Conservation (phyloP, 768 basidiomycete species). For the Mycena indigotica region DNA sequence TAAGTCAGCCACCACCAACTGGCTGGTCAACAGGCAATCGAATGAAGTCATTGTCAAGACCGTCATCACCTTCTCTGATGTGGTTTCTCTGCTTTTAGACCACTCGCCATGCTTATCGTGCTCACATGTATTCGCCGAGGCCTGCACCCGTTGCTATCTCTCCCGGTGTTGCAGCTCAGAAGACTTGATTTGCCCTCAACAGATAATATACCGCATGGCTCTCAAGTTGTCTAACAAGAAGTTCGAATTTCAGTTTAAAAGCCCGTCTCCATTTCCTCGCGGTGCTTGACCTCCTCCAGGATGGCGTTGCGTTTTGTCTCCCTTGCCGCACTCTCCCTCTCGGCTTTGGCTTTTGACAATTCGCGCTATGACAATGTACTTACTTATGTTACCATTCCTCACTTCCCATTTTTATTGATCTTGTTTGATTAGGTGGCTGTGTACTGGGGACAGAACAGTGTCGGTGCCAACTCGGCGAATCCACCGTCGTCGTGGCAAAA, state of each 20-base stretch:
- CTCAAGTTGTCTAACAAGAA: no score
- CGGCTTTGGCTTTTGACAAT: constrained; percentile 51
- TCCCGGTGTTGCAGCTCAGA: not conserved
- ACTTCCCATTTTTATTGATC: constrained; percentile 5
- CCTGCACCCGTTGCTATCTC: constrained; percentile 2
- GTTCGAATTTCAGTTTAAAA: not conserved
- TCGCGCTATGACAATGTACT: constrained; percentile 65
- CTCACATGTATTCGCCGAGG: constrained; percentile 13
- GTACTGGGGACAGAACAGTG: constrained; percentile 81
- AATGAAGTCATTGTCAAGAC: not conserved
- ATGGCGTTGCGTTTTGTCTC: constrained; percentile 21
- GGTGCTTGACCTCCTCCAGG: not conserved
- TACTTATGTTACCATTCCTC: no score
- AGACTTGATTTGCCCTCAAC: not conserved
- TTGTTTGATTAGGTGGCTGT: constrained; percentile 50
- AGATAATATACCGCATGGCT: constrained; percentile 7
- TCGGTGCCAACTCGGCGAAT: constrained; percentile 54
- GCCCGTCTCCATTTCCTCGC: not conserved
- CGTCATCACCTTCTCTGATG: constrained; percentile 20
- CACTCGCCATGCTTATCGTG: constrained; percentile 20
- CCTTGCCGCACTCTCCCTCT: constrained; percentile 21
- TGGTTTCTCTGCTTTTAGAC: constrained; percentile 4
- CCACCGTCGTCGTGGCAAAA: constrained; percentile 62
- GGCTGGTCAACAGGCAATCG: no score
- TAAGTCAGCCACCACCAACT: no score